Evolutionary conservation across 108 stramenopile species (phyloP), one percentile per base, ranked within the genome.

Genomic region (Nitzschia sp.): DNA sequence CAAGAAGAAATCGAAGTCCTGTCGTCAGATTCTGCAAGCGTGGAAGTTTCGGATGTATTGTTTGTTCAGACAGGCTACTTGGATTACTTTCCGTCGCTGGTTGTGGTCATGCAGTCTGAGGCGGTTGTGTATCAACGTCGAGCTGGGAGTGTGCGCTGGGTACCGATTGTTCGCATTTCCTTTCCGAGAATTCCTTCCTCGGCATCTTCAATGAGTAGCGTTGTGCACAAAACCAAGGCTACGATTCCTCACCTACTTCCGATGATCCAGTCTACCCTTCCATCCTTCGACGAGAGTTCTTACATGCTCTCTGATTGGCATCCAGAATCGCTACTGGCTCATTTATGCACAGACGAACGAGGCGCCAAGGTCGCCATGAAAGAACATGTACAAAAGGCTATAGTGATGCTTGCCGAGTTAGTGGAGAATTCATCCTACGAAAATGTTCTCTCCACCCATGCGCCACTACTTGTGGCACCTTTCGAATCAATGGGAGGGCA

Each of bases 301-400:
- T 55, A 54, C 29, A 25, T 86, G 30, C 47, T 82, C 16, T 80
- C 84, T 26, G 89, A 90, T 52, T 93, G 89, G 89, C 78, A 89
- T 63, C 89, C 92, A 3, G 92, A 93, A 58, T 79, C 86, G 21
- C 68, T 91, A 44, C 62, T 93, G 16, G 86, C 89, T 4, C 73
- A 66, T 58, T 53, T 91, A 47, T 89, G 83, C 45, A 84, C 80
- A 5, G 85, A 87, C 30, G 69, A 65, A 36, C 60, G 72, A 61
- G 92, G 92, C 16, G 75, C 76, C 11, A 78, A 82, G 21, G 38
- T 61, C 19, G 86, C 89, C 3, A 68, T 90, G 33, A 53, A 69
- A 19, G 68, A 66, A 29, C 54, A 72, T 29, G 75, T 87, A 1
- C 52, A 58, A 34, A 58, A 68, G 32, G 54, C 87, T 9, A 75